Evolutionary conservation across 371 early-diverging fungal species (phyloP).

Genomic region (Rhizopus delemar): DNA sequence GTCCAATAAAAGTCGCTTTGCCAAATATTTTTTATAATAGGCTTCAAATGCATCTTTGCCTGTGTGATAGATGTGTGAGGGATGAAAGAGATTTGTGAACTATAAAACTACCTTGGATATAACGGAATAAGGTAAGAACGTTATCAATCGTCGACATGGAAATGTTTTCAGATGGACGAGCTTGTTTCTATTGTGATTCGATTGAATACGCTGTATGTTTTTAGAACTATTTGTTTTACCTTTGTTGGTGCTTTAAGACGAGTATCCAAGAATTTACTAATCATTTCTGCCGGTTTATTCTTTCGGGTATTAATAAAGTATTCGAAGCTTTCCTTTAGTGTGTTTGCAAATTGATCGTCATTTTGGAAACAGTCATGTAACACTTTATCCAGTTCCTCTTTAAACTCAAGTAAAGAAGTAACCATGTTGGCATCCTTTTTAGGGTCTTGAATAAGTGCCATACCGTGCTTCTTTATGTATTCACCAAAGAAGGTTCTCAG

Average conservation of each 20-base stretch:
- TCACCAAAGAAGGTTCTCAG: constrained; percentile 31
- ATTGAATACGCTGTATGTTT: background rate
- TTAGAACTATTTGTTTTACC: constrained; percentile 27
- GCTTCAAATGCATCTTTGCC: constrained; percentile 95
- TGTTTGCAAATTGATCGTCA: constrained; percentile 60
- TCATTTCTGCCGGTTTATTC: constrained; percentile 86
- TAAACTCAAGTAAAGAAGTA: constrained; percentile 66
- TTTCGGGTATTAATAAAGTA: constrained; percentile 80
- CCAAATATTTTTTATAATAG: constrained; percentile 89
- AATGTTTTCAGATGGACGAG: constrained; percentile 29
- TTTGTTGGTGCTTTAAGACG: constrained; percentile 49
- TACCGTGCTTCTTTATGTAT: constrained; percentile 43
- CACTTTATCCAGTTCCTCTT: constrained; percentile 66
- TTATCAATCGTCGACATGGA: constrained; percentile 68
- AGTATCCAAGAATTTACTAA: constrained; percentile 82
- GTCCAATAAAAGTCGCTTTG: constrained; percentile 81
- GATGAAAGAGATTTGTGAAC: too few species aligned
- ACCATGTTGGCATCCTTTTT: constrained; percentile 54
- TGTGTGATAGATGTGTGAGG: constrained; percentile 5
- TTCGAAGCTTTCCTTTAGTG: constrained; percentile 86
- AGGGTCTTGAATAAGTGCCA: constrained; percentile 30
- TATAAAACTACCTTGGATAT: constrained; percentile 64
- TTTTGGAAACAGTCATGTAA: constrained; percentile 61
- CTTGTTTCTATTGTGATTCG: background rate
- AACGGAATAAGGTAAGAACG: constrained; percentile 82